phyloP scores from a whole-genome alignment of 495 filamentous ascomycete genomes.

The Parathielavia appendiculata region DNA sequence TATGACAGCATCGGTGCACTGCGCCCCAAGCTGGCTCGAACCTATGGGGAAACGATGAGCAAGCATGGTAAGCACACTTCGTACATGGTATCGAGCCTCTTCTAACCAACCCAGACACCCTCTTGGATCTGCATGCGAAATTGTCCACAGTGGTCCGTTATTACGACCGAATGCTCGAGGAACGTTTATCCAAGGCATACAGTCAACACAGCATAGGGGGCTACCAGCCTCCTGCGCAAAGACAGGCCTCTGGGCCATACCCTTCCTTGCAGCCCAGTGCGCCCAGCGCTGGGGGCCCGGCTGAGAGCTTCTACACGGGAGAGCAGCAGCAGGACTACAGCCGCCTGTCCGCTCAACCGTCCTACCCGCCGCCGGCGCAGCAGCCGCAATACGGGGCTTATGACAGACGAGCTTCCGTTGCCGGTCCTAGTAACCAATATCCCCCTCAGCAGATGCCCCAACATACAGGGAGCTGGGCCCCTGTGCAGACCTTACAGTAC shows the following conservation, averaged over 20 bases:
- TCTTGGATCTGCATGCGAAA: slow-evolving; percentile 91
- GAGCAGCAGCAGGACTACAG: slow-evolving; percentile 54
- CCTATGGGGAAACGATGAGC: slow-evolving; percentile 99
- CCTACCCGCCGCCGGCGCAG: slow-evolving; percentile 34
- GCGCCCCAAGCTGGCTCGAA: slow-evolving; percentile 88
- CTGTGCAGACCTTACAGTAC: slow-evolving; percentile 34
- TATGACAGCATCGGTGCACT: slow-evolving; percentile 94
- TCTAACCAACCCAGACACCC: slow-evolving; percentile 52
- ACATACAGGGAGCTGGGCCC: slow-evolving; percentile 43
- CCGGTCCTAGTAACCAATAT: slow-evolving; percentile 38
- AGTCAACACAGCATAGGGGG: slow-evolving; percentile 65
- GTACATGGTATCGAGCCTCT: slow-evolving; percentile 35
- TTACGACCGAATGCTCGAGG: slow-evolving; percentile 97
- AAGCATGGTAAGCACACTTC: slow-evolving; percentile 71
- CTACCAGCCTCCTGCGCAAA: slow-evolving; percentile 46
- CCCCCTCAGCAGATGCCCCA: slow-evolving; percentile 44
- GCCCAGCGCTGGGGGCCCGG: slow-evolving; percentile 47
- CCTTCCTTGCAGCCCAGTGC: slow-evolving; percentile 55
- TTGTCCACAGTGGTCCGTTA: slow-evolving; percentile 96
- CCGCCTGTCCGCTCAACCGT: slow-evolving; percentile 35
- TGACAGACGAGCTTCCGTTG: slow-evolving; percentile 39
- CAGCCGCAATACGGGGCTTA: slow-evolving; percentile 37
- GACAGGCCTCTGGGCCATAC: slow-evolving; percentile 60
- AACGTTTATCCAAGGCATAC: slow-evolving; percentile 87
- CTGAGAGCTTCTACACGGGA: slow-evolving; percentile 77